A percentile compares a stretch with the other conserved stretches of the same genome.
Conservation (phyloP, 805 yeast species). For the Zygoascus ofunaensis region DNA sequence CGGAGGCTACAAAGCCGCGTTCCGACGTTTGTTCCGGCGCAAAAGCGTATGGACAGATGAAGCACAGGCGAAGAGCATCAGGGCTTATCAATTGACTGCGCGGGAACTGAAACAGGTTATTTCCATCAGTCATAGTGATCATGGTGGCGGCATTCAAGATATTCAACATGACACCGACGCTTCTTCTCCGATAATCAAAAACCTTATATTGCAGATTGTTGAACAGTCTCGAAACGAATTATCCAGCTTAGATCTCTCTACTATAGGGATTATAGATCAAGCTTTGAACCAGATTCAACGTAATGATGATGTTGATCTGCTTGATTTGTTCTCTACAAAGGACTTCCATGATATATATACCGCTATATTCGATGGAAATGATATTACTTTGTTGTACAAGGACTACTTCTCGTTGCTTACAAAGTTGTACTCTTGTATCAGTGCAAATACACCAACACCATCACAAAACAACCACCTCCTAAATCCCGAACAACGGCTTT, state of each 20-base stretch:
- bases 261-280: not conserved
- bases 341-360: not conserved
- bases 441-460: not conserved
- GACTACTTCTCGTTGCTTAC: not conserved
- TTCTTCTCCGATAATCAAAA: not conserved
- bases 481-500: not conserved
- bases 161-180: not conserved
- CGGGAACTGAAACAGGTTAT: conserved; percentile 1
- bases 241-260: not conserved
- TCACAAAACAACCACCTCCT: no score
- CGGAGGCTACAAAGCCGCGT: conserved; percentile 1
- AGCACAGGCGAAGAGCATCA: not conserved
- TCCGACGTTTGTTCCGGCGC: not conserved
- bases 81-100: not conserved
- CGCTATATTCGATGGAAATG: not conserved
- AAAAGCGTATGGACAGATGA: not conserved
- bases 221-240: not conserved
- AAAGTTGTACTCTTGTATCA: not conserved
- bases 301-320: not conserved
- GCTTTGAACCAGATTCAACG: not conserved
- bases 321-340: not conserved
- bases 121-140: not conserved
- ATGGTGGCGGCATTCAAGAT: no score
- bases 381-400: not conserved
- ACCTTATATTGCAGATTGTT: not conserved